Evolutionary conservation across 805 yeast species (phyloP), one percentile per base, ranked within the genome.

Genomic region (Ogataea trehaloabstinens): DNA sequence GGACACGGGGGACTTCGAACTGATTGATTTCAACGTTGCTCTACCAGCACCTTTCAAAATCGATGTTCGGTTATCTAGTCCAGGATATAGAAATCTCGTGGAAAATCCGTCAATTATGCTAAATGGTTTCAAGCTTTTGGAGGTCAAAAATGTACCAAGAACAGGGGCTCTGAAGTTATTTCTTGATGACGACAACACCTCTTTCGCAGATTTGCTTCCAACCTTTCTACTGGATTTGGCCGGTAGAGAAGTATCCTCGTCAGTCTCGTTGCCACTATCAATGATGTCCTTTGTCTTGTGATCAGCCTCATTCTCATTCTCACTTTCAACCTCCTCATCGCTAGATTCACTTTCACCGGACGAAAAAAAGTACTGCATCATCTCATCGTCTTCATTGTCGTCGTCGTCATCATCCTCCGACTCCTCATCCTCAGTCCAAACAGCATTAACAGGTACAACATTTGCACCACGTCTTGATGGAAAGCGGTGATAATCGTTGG

Each of bases 51-150:
- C 61, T 31, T 53, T 55, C 39, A 52, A 42, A 15, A 53, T 48
- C 0, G 56, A 49, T 1, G 56, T 51, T 33, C 53, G 41, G 28
- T 49, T 54, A 36, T 51, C 60, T 29, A 52, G 53, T 11, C 47
- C 40, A 1, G 85, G 83, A 46, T 78, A 67, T 46, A 91, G 67
- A 2, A 95, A 83, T 39, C 96, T 73, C 0, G 98, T 93, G 0
- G 95, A 82, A 21, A 87, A 73, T 4, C 99, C 99, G 60, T 91
- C 98, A 55, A 91, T 91, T 42, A 91, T 88, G 17, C 96, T 95
- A 61, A 85, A 88, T 1, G 96, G 96, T 52, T 87, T 82, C 40
- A 63, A 64, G 36, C 77, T 77, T 31, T 70, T 76, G 36, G 82
- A 77, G 5, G 95, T 82, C 24, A 84, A 80, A 95, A 97, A 91